Conservation (phyloP, 352 stramenopile genomes). For the Phytophthora rubi region DNA sequence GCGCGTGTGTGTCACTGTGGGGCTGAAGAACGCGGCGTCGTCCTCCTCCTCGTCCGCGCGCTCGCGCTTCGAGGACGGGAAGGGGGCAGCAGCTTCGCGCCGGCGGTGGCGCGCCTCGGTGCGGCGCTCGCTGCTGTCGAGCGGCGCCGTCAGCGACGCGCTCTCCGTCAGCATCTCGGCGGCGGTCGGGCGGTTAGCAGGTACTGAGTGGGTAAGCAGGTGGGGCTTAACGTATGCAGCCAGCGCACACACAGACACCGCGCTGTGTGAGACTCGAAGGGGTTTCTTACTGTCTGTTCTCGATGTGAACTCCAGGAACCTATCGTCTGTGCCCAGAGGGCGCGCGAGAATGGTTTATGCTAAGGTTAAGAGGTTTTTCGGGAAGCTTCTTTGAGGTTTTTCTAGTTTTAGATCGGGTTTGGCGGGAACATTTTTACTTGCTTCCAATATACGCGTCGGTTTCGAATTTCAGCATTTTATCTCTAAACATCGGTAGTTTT, state of each 20-base stretch:
- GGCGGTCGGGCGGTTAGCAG: background rate
- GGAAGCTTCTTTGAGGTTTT: background rate
- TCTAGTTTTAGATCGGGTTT: background rate
- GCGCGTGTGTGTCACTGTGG: slow-evolving; percentile 3
- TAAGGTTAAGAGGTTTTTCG: background rate
- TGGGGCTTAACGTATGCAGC: no score
- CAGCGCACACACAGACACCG: no score
- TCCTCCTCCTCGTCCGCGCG: slow-evolving; percentile 21
- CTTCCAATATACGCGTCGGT: no score
- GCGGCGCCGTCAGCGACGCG: slow-evolving; percentile 23
- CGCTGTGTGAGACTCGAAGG: no score
- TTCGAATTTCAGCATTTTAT: no score
- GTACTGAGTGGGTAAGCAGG: no score
- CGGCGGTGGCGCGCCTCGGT: slow-evolving; percentile 38
- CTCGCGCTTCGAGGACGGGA: slow-evolving; percentile 28
- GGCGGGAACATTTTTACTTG: background rate
- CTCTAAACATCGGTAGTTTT: no score
- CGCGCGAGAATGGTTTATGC: background rate
- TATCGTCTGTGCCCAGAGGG: no score
- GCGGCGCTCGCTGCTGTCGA: slow-evolving; percentile 33
- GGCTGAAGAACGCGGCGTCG: slow-evolving; percentile 21
- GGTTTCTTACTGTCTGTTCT: background rate
- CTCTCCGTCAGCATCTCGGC: slow-evolving; percentile 42
- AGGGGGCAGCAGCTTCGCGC: slow-evolving; percentile 49
- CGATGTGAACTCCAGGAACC: background rate